Percentiles rank a stretch among this genome's conserved stretches.
Conservation (phyloP, 495 filamentous ascomycete genomes). For the Penicillium alfredii region DNA sequence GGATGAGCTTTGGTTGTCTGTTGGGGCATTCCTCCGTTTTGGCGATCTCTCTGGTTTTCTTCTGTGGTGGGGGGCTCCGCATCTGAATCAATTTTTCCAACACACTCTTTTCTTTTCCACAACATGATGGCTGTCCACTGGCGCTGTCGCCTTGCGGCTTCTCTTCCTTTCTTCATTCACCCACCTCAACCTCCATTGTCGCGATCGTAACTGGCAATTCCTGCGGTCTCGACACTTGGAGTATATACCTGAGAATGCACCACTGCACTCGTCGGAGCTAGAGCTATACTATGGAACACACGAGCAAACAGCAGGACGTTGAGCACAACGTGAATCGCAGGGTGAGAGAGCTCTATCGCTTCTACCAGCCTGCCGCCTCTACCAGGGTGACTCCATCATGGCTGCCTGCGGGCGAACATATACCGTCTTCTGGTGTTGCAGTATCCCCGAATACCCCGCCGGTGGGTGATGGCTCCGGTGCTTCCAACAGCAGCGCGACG, state of each 20-base stretch:
- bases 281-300: slow-evolving; percentile 14
- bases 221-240: slow-evolving; percentile 26
- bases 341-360: slow-evolving; percentile 37
- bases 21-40: not conserved
- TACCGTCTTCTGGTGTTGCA: slow-evolving; percentile 3
- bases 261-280: slow-evolving; percentile 7
- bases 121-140: too few species aligned
- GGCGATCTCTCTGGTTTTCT: too few species aligned
- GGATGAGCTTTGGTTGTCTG: not conserved
- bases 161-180: too few species aligned
- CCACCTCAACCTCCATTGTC: not conserved
- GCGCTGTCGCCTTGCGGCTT: too few species aligned
- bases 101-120: too few species aligned
- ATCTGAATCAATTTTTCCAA: too few species aligned
- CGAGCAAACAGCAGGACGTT: slow-evolving; percentile 2
- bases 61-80: too few species aligned
- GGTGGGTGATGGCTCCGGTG: slow-evolving; percentile 5
- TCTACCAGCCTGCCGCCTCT: slow-evolving; percentile 27
- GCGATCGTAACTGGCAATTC: not conserved
- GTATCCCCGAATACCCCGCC: slow-evolving; percentile 8
- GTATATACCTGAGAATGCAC: slow-evolving; percentile 16
- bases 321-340: slow-evolving; percentile 22
- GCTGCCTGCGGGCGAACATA: slow-evolving; percentile 9
- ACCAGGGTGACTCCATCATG: slow-evolving; percentile 15
- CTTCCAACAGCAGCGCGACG: slow-evolving; percentile 7